These are phyloP conservation scores for Trypanosoma congolense DNA, from an alignment of 208 protist genomes.

Conservation along the genomic window DNA sequence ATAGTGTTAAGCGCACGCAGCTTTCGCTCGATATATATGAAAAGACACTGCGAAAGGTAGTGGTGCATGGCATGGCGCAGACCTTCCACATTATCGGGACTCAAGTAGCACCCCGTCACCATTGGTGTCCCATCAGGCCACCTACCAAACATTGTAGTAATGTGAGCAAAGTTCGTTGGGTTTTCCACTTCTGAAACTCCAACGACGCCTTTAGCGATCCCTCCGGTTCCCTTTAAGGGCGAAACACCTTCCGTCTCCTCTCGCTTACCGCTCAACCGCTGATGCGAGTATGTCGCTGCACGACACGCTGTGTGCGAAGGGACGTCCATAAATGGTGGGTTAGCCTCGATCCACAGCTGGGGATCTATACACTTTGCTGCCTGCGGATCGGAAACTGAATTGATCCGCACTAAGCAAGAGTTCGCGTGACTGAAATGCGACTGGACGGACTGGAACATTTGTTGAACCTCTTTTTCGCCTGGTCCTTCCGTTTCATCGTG, in stretches of 20 bases:
- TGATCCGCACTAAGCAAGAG: conserved; percentile 62
- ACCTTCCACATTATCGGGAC: conserved; percentile 52
- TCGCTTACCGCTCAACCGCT: neutral
- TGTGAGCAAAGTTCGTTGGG: conserved; percentile 21
- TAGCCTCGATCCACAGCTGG: conserved; percentile 65
- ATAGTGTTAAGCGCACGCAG: conserved; percentile 46
- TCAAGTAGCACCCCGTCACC: conserved; percentile 75
- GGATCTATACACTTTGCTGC: conserved; percentile 56
- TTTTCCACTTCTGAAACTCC: too few species aligned
- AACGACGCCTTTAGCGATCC: too few species aligned
- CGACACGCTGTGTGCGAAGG: conserved; percentile 24
- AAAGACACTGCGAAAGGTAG: conserved; percentile 69
- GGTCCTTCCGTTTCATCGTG: conserved; percentile 55
- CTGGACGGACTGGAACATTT: conserved; percentile 41
- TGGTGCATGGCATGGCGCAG: conserved; percentile 60
- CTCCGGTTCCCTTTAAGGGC: too few species aligned
- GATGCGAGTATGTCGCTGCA: conserved; percentile 4
- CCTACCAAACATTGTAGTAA: conserved; percentile 37
- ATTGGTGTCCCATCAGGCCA: conserved; percentile 44
- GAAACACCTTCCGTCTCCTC: too few species aligned
- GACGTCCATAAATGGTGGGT: conserved; percentile 54
- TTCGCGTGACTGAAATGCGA: conserved; percentile 34
- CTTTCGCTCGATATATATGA: conserved; percentile 62
- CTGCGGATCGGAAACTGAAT: conserved; percentile 50
- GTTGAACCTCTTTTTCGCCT: conserved; percentile 35